Base-by-base conservation (phyloP, 2,329 filamentous ascomycete genomes). In the Fusarium guadeloupense region DNA sequence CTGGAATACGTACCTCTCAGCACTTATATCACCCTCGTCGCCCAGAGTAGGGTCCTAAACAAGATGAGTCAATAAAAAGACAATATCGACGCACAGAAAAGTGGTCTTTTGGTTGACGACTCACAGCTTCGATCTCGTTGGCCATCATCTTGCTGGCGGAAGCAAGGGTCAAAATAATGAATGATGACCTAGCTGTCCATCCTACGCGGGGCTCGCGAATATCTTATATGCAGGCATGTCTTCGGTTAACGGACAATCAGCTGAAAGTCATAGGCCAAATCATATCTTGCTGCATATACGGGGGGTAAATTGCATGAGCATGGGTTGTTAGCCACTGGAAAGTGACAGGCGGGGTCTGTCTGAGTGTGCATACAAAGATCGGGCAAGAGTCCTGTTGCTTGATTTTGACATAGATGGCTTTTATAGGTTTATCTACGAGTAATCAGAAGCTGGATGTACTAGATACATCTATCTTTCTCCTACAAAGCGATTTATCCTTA, bases 91-190 rank as follows among this genome's bases (percentile, higher is more conserved):
- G 5, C 4, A n/a, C n/a, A n/a, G n/a, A n/a, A n/a, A n/a, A n/a
- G n/a, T n/a, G n/a, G n/a, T n/a, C n/a, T n/a, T n/a, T n/a, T n/a
- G n/a, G n/a, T n/a, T n/a, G n/a, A n/a, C 23, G 12, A 56, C 63
- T n/a, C 33, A 66, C 63, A 1, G 39, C 48, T 54, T 66, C 62
- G n/a, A 65, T 59, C n/a, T n/a, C n/a, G 16, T 21, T 34, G 14
- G 38, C 5, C 62, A 65, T 65, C 10, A 10, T 44, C 8, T 14
- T 30, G 25, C 17, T 38, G 8, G n/a, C n/a, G n/a, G 4, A n/a
- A 14, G 20, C 23, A 9, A 14, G 16, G 14, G 26, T n/a, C 17
- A 16, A 21, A 28, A 13, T 26, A 30, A 16, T 10, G 9, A 8
- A 26, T 10, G 14, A 16, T 16, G 16, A 28, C 21, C 30, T 25